Evolutionary conservation across 2,329 filamentous ascomycete genomes (phyloP), one percentile per base, ranked within the genome.

Genomic region (Orbilia brochopaga): DNA sequence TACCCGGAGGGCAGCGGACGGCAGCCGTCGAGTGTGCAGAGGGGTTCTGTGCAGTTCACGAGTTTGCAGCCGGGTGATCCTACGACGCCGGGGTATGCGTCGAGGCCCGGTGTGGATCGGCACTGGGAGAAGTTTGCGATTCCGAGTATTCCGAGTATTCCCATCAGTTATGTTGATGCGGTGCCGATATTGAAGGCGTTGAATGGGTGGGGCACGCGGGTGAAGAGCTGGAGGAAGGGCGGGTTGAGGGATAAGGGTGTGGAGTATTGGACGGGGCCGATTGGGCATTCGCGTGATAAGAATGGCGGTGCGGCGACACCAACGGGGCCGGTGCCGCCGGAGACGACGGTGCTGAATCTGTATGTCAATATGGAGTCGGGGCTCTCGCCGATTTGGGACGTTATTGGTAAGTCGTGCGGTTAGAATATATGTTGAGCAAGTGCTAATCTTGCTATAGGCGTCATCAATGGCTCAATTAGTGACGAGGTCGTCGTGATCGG

Each of bases 21-120:
- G 86, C 91, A 92, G 0, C 84, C 84, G 0, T 91, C 94, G 76
- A 90, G 88, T 53, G 90, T 97, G 2, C 91, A 94, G 78, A 85
- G 93, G 77, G 92, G 89, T 1, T 85, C 87, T 2, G 94, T 97
- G 30, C 88, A 88, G 73, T 81, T 96, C 75, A 89, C 86, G 81
- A 92, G 87, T 77, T 91, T 88, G 86, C 86, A 96, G 4, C 81
- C 95, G 0, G 94, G 94, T 40, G 94, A 99, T 79, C 89, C 92
- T 15, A 84, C 97, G 50, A 96, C 91, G 0, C 94, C 94, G 1
- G 92, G 92, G 3, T 93, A 88, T 84, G 88, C 90, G 69, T 92
- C 88, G 79, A 87, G 85, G 51, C 82, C 85, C n/a, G 67, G 67
- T 0, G 83, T 99, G 8, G 85, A 88, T n/a, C 85, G 88, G 57